phyloP scores from a whole-genome alignment of 345 rosid genomes.

The Eucalyptus pauciflora region DNA sequence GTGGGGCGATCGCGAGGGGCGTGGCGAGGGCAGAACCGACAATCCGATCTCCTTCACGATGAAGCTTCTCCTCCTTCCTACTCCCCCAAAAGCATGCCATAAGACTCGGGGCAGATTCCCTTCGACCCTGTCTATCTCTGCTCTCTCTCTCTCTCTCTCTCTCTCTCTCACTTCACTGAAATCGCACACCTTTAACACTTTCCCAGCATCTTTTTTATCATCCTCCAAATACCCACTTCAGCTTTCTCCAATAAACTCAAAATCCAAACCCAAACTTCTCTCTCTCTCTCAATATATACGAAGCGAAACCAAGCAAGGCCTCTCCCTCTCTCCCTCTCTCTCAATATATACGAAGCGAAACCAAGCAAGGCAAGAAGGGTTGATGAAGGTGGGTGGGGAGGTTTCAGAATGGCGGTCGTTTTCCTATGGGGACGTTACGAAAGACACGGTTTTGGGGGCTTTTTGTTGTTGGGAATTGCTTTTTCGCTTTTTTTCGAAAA shows the following conservation, averaged over 20 bases:
- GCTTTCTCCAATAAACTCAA: not conserved
- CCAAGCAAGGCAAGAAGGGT: not conserved
- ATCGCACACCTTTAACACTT: not conserved
- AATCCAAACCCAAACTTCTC: not conserved
- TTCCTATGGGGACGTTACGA: not conserved
- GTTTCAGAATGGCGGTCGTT: not conserved
- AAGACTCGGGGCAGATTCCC: constrained; percentile 2
- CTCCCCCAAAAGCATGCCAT: constrained; percentile 10
- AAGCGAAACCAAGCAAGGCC: not conserved
- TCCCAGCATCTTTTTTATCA: not conserved
- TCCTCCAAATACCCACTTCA: not conserved
- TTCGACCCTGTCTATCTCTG: not conserved
- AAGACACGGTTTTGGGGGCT: not conserved
- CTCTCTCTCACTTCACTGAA: not conserved
- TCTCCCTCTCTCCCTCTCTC: not conserved
- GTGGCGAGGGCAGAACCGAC: not conserved
- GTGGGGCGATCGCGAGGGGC: not conserved
- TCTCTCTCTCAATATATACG: not conserved
- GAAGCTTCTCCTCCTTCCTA: not conserved
- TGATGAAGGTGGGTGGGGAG: not conserved
- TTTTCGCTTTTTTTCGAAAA: not conserved
- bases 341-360: not conserved
- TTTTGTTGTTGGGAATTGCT: not conserved
- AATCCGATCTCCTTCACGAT: not conserved
- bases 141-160: not conserved